These are phyloP conservation scores for Ilyonectria destructans DNA, from an alignment of 2,329 filamentous ascomycete genomes.

Conservation along the genomic window DNA sequence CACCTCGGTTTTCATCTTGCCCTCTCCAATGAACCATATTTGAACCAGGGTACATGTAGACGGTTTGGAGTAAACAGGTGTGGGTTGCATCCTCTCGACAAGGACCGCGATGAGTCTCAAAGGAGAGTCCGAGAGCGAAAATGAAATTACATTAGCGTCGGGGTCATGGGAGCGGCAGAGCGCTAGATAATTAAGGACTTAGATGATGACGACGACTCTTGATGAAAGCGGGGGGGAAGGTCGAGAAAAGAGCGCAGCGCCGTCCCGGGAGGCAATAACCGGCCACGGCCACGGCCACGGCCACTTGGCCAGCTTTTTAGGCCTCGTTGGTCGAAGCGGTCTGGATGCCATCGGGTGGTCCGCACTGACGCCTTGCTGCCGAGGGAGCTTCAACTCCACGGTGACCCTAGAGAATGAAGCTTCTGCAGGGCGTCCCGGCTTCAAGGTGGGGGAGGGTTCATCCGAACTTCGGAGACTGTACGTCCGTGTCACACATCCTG, in stretches of 20 bases:
- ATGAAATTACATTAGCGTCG: not conserved
- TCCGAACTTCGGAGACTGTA: slow-evolving; percentile 14
- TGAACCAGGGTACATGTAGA: not conserved
- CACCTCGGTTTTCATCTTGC: too few relatives aligned
- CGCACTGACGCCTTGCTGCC: slow-evolving; percentile 16
- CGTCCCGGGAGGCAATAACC: slow-evolving; percentile 11
- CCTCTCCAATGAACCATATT: not conserved
- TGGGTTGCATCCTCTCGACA: not conserved
- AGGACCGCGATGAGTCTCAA: not conserved
- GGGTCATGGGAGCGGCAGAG: not conserved
- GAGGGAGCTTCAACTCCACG: not conserved
- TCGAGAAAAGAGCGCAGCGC: slow-evolving; percentile 12
- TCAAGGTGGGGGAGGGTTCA: slow-evolving; percentile 27
- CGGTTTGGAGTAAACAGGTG: not conserved
- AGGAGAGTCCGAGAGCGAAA: not conserved
- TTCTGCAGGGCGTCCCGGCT: slow-evolving; percentile 9
- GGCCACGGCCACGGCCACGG: not conserved
- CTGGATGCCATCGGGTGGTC: slow-evolving; percentile 20
- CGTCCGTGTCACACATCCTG: not conserved
- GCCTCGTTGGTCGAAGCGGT: not conserved
- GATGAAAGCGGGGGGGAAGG: slow-evolving; percentile 14
- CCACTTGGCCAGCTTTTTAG: not conserved
- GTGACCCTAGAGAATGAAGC: slow-evolving; percentile 7
- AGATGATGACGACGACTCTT: slow-evolving; percentile 27
- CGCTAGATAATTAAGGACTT: slow-evolving; percentile 15